Percentiles rank a stretch among this genome's conserved stretches.
Evolutionary conservation across 1,284 basidiomycete species (phyloP).

Genomic region (Pterulicium gracile): DNA sequence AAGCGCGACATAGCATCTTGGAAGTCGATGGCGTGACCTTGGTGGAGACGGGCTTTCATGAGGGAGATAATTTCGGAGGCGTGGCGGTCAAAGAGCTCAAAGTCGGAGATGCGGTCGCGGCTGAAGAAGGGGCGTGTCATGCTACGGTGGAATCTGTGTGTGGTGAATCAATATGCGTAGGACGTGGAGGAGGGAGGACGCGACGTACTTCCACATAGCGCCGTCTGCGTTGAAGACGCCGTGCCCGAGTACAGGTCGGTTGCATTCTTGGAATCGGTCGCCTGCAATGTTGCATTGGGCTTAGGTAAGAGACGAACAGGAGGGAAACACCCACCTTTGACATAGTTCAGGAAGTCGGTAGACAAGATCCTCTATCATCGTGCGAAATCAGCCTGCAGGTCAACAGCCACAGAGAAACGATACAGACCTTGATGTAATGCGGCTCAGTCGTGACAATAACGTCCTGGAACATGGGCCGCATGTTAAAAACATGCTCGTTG

Average conservation of each 20-base stretch:
- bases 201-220: conserved; percentile 27
- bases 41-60: conserved; percentile 22
- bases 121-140: conserved; percentile 37
- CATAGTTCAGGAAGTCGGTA: conserved; percentile 30
- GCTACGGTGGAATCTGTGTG: conserved; percentile 27
- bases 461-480: conserved; percentile 1
- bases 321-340: conserved; percentile 23
- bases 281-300: neutral
- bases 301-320: neutral
- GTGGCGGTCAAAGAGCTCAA: conserved; percentile 34
- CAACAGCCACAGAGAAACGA: neutral
- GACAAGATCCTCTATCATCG: conserved; percentile 23
- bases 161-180: neutral
- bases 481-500: neutral
- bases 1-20: conserved; percentile 31
- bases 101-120: conserved; percentile 32
- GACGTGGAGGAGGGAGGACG: neutral
- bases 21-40: conserved; percentile 29
- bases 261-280: conserved; percentile 16
- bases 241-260: conserved; percentile 25
- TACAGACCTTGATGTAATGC: conserved; percentile 19
- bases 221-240: conserved; percentile 40
- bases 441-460: conserved; percentile 25
- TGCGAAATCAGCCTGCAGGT: neutral
- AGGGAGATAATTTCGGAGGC: conserved; percentile 22